Base-by-base conservation (phyloP, 495 filamentous ascomycete genomes). In the Tuber magnatum region DNA sequence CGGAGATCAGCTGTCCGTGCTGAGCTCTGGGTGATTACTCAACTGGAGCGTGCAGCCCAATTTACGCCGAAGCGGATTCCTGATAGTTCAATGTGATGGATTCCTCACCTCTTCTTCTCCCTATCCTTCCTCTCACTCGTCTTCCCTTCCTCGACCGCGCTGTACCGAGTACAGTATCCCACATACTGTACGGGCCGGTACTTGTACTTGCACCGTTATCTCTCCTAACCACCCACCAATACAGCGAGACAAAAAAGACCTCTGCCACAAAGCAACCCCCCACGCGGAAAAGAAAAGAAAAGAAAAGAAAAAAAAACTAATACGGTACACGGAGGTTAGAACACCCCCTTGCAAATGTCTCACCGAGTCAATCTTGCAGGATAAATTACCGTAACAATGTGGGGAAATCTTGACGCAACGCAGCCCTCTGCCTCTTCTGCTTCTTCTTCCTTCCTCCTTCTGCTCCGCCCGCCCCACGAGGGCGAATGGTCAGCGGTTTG, bases 371-470 rank as follows among this genome's bases (percentile, higher is more conserved):
- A 65, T 65, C 56, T 65, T 65, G 56, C 56, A 65, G 56, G 56
- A 65, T 65, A 65, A 65, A 65, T 65, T 65, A 65, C 56, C 56
- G 14, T 65, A 65, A 65, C 28, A 65, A 35, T 65, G 56, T 65
- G 56, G 56, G 56, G 56, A 65, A 65, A 65, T 65, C 32, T 65
- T 65, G 56, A 65, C 56, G 56, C 56, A 65, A 65, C 56, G 56
- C 56, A 65, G 28, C 14, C 56, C 16, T 65, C 56, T 65, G 32
- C 28, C 56, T 65, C 56, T 65, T 65, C 28, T 65, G 14, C 56
- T 65, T 20, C 51, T 14, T 61, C 51, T 61, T 61, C 51, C 51
- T 32, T 65, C 51, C 46, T 65, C 32, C 28, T 65, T 28, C 56
- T 16, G 14, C 56, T 65, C 56, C 28, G 28, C 56, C 56, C 56